Evolutionary conservation across 768 basidiomycete species (phyloP).

Genomic region (Terana coerulea): DNA sequence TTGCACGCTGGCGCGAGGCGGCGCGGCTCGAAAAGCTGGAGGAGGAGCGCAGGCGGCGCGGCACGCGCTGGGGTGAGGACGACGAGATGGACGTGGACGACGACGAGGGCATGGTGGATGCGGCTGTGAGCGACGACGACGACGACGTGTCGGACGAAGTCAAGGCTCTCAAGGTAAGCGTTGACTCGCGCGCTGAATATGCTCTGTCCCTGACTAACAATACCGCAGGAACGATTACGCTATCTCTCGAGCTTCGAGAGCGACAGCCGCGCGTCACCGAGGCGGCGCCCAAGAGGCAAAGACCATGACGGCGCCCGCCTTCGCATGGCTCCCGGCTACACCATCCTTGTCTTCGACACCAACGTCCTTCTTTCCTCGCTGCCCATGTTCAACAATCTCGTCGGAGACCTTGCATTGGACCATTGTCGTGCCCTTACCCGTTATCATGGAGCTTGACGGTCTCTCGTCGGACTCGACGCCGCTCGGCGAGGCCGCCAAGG

Average conservation of each 20-base stretch:
- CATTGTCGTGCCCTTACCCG: conserved; percentile 86
- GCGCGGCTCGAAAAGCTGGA: conserved; percentile 62
- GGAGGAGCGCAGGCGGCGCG: conserved; percentile 62
- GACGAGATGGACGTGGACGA: conserved; percentile 70
- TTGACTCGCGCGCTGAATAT: conserved; percentile 7
- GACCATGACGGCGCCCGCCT: conserved; percentile 33
- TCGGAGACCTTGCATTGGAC: conserved; percentile 86
- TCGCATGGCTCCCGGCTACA: conserved; percentile 77
- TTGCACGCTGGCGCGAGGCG: conserved; percentile 65
- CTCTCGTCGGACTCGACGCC: conserved; percentile 57
- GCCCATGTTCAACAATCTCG: conserved; percentile 62
- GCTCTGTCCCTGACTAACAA: conserved; percentile 11
- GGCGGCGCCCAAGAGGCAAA: conserved; percentile 31
- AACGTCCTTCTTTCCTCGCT: conserved; percentile 91
- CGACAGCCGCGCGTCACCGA: conserved; percentile 58
- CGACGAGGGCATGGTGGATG: conserved; percentile 44
- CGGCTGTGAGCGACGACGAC: conserved; percentile 50
- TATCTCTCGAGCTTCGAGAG: conserved; percentile 40
- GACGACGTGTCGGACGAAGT: conserved; percentile 71
- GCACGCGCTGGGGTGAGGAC: conserved; percentile 54
- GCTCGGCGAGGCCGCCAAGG: conserved; percentile 71
- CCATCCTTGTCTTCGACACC: conserved; percentile 88
- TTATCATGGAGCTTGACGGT: conserved; percentile 97
- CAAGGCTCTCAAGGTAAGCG: conserved; percentile 70
- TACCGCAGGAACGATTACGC: conserved; percentile 60